Percentiles rank a stretch among this genome's conserved stretches.
These are phyloP conservation scores for Musa troglodytarum DNA, from an alignment of 176 grass and related monocot genomes.

Conservation along the genomic window DNA sequence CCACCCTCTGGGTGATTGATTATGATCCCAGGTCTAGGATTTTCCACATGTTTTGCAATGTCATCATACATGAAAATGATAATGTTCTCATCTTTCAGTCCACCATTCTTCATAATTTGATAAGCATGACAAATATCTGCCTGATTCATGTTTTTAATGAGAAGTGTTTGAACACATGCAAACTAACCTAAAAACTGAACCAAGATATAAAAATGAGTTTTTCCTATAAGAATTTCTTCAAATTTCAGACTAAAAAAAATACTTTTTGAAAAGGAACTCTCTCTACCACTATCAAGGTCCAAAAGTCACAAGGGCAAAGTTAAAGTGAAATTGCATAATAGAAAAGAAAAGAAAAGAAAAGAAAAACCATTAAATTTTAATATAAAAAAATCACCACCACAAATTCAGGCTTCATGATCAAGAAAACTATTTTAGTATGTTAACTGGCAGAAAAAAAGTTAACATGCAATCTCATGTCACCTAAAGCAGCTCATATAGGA, in stretches of 20 bases:
- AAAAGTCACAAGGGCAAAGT: not conserved
- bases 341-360: too few species aligned
- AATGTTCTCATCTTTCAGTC: constrained; percentile 91
- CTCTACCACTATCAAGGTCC: not conserved
- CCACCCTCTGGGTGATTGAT: constrained; percentile 84
- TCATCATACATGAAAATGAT: constrained; percentile 98
- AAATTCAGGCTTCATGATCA: too few species aligned
- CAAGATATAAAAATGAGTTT: not conserved
- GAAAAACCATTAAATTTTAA: too few species aligned
- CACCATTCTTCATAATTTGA: constrained; percentile 95
- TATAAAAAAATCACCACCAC: too few species aligned
- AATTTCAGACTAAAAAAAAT: too few species aligned
- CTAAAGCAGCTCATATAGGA: too few species aligned
- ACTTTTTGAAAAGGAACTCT: not conserved
- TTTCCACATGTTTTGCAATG: constrained; percentile 65
- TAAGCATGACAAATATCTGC: constrained; percentile 96
- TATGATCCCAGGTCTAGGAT: constrained; percentile 62
- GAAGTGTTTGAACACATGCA: not conserved
- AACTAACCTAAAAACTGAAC: not conserved
- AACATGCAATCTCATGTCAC: too few species aligned
- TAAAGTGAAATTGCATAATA: too few species aligned
- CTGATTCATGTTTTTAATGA: constrained; percentile 23
- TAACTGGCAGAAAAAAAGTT: too few species aligned
- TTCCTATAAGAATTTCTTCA: too few species aligned
- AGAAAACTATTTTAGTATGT: too few species aligned